phyloP scores from a whole-genome alignment of 805 yeast species.

The Ogataea nakhonphanomensis region DNA sequence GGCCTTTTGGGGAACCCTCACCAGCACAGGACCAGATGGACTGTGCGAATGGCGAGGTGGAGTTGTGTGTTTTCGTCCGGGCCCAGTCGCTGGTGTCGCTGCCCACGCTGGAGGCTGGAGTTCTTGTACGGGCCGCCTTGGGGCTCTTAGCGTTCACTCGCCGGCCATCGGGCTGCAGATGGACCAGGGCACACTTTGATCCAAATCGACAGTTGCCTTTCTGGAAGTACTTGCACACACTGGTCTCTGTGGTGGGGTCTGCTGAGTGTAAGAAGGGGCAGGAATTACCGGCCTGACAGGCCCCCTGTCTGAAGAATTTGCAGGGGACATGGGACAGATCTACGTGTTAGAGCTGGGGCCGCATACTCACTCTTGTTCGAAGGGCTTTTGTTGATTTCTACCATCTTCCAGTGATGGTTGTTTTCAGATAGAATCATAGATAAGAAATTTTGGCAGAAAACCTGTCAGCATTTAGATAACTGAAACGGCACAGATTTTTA shows the following conservation, averaged over 20 bases:
- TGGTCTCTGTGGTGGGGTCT: conserved; percentile 49
- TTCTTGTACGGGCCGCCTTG: conserved; percentile 8
- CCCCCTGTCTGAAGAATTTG: conserved; percentile 86
- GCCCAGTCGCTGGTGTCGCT: conserved; percentile 16
- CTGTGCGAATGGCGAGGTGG: conserved; percentile 26
- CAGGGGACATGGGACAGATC: conserved; percentile 94
- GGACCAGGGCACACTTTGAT: conserved; percentile 89
- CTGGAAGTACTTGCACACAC: conserved; percentile 88
- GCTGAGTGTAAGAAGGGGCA: conserved; percentile 88
- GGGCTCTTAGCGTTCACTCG: conserved; percentile 52
- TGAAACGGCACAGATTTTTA: conserved; percentile 3
- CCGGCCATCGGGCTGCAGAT: conserved; percentile 85
- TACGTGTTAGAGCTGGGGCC: conserved; percentile 10
- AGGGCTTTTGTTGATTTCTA: conserved; percentile 18
- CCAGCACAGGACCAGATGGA: conserved; percentile 24
- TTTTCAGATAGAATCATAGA: conserved; percentile 3
- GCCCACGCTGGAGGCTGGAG: conserved; percentile 8
- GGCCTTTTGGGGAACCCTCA: conserved; percentile 13
- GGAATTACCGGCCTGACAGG: conserved; percentile 89
- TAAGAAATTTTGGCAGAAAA: conserved; percentile 8
- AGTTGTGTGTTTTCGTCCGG: conserved; percentile 14
- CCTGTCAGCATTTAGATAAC: background rate
- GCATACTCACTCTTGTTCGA: conserved; percentile 24
- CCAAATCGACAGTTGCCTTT: conserved; percentile 98
- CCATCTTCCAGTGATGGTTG: background rate